Conservation (phyloP, 176 grass and related monocot species). For the Bolboschoenus planiculmis region DNA sequence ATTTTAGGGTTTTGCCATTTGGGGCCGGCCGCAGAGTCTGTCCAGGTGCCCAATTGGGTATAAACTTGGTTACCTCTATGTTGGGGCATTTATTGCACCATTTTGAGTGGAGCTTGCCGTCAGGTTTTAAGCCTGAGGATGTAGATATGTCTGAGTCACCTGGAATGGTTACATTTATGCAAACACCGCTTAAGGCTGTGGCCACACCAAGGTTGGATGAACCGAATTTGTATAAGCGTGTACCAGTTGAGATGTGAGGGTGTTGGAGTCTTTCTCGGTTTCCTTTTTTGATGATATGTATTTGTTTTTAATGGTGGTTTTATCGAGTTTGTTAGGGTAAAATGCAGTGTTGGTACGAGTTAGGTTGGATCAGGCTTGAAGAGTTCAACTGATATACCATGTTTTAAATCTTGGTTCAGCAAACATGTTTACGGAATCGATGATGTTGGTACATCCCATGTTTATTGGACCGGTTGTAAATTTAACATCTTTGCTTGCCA, state of each 20-base stretch:
- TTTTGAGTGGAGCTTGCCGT: constrained; percentile 42
- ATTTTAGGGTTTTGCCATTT: constrained; percentile 54
- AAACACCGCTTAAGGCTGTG: constrained; percentile 33
- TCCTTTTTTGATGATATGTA: constrained; percentile 7
- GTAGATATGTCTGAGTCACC: constrained; percentile 41
- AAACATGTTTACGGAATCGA: neutral
- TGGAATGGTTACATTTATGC: constrained; percentile 60
- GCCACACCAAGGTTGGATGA: constrained; percentile 39
- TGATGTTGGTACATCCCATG: neutral
- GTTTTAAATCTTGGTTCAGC: neutral
- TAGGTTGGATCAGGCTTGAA: neutral
- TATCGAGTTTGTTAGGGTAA: neutral
- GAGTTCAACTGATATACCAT: neutral
- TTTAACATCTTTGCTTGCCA: too few relatives aligned
- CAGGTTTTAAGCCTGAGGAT: constrained; percentile 27
- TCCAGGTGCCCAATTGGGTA: constrained; percentile 57
- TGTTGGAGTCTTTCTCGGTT: neutral
- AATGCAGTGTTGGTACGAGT: neutral
- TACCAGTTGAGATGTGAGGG: constrained; percentile 33
- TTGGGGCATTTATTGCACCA: constrained; percentile 54
- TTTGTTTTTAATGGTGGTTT: neutral
- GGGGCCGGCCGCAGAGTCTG: constrained; percentile 49
- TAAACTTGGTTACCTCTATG: constrained; percentile 50
- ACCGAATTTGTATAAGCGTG: constrained; percentile 28
- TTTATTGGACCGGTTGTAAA: too few relatives aligned